Percentiles rank a stretch among this genome's conserved stretches.
Evolutionary conservation across 176 grass and related monocot genomes (phyloP).

Genomic region (Lolium rigidum): DNA sequence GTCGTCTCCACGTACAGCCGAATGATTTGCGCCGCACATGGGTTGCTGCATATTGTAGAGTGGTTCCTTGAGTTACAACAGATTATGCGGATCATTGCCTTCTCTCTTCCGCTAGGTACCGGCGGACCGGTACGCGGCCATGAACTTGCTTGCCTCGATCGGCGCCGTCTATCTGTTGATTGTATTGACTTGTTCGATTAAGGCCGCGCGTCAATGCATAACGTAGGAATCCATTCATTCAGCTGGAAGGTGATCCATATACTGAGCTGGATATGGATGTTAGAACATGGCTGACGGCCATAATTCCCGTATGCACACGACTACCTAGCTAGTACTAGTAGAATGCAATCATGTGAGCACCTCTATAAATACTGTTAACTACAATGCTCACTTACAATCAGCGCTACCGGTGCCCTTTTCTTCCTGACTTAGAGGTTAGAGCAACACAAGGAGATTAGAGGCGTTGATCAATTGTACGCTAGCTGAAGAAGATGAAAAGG

Average conservation of each 20-base stretch:
- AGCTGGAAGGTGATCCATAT: background rate
- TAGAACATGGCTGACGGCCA: conserved; percentile 6
- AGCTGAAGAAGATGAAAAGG: background rate
- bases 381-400: background rate
- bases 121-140: background rate
- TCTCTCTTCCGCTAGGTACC: background rate
- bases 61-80: background rate
- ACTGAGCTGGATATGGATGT: background rate
- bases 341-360: background rate
- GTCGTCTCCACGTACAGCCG: conserved; percentile 27
- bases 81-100: background rate
- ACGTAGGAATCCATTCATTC: background rate
- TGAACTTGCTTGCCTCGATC: conserved; percentile 6
- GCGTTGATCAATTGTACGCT: background rate
- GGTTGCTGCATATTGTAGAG: background rate
- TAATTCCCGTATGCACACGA: background rate
- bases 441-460: background rate
- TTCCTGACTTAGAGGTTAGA: background rate
- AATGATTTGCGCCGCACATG: conserved; percentile 41
- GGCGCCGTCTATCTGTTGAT: background rate
- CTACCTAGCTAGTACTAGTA: too few species aligned
- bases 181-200: background rate
- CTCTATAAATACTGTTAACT: background rate
- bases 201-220: background rate
- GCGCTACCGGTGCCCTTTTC: background rate